phyloP scores from a whole-genome alignment of 176 grass and related monocot species.

The Oryza coarctata region DNA sequence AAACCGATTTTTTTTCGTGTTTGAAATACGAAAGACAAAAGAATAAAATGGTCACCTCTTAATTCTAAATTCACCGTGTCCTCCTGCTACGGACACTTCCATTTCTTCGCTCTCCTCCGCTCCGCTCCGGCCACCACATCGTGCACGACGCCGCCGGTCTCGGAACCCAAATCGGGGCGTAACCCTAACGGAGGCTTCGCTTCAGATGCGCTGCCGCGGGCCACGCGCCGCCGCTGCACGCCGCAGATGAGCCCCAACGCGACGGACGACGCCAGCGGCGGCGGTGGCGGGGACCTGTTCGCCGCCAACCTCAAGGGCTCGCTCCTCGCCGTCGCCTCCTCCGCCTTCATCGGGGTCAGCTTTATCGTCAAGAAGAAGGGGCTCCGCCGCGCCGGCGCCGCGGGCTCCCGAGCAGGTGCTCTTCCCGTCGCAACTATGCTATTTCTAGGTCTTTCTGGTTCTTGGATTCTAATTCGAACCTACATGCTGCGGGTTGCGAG shows the following conservation, averaged over 20 bases:
- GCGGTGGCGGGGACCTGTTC: slow-evolving; percentile 55
- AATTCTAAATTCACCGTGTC: slow-evolving; percentile 7
- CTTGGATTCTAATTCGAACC: slow-evolving; percentile 28
- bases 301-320: slow-evolving; percentile 83
- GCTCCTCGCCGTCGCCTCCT: slow-evolving; percentile 80
- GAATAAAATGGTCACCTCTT: neutral
- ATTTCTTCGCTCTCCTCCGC: neutral
- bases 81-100: neutral
- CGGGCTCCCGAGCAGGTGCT: slow-evolving; percentile 69
- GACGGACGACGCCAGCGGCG: slow-evolving; percentile 11
- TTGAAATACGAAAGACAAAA: neutral
- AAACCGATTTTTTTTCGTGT: neutral
- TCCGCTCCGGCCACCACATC: neutral
- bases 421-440: slow-evolving; percentile 5
- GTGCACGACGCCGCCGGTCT: slow-evolving; percentile 19
- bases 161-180: neutral
- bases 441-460: slow-evolving; percentile 27
- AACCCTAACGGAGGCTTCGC: neutral
- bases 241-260: slow-evolving; percentile 36
- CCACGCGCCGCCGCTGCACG: slow-evolving; percentile 22
- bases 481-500: neutral
- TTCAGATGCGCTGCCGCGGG: slow-evolving; percentile 42
- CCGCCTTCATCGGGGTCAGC: slow-evolving; percentile 94
- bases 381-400: slow-evolving; percentile 72
- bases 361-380: slow-evolving; percentile 99